phyloP scores from a whole-genome alignment of 208 protist genomes.

The Acanthamoeba lenticulata region DNA sequence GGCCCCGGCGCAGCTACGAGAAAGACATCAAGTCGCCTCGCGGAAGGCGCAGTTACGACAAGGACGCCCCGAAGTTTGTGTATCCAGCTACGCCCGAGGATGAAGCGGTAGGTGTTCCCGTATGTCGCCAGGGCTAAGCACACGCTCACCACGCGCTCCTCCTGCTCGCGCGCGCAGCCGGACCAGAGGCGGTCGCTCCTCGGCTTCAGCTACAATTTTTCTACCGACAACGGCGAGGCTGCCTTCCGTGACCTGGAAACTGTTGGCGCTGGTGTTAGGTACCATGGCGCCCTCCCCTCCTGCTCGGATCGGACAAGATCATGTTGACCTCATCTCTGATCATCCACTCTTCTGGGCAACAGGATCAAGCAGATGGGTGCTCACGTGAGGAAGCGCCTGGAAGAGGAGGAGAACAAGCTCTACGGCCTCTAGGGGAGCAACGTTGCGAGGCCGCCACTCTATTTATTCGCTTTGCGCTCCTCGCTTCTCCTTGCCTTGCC shows the following conservation, averaged over 20 bases:
- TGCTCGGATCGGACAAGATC: not conserved
- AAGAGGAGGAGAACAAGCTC: constrained; percentile 1
- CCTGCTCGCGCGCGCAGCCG: too few species aligned
- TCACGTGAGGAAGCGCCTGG: not conserved
- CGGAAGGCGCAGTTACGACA: constrained; percentile 42
- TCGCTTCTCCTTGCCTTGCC: too few species aligned
- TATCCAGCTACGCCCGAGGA: constrained; percentile 20
- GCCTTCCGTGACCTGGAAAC: not conserved
- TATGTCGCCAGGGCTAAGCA: too few species aligned
- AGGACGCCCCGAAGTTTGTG: constrained; percentile 7
- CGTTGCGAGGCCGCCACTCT: not conserved
- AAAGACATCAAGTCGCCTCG: constrained; percentile 46
- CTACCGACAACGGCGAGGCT: not conserved
- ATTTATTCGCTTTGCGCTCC: too few species aligned
- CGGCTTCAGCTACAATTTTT: constrained; percentile 14
- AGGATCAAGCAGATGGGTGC: constrained; percentile 31
- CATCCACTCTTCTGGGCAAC: not conserved
- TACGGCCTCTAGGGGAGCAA: not conserved
- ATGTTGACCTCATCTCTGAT: not conserved
- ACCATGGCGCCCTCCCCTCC: not conserved
- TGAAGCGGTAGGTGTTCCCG: not conserved
- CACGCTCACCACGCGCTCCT: too few species aligned
- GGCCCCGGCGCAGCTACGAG: constrained; percentile 53
- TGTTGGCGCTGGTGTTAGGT: not conserved
- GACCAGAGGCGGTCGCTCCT: constrained; percentile 40